Conservation (phyloP, 2,329 filamentous ascomycete genomes). For the Paracorniculantispora psalliotae region DNA sequence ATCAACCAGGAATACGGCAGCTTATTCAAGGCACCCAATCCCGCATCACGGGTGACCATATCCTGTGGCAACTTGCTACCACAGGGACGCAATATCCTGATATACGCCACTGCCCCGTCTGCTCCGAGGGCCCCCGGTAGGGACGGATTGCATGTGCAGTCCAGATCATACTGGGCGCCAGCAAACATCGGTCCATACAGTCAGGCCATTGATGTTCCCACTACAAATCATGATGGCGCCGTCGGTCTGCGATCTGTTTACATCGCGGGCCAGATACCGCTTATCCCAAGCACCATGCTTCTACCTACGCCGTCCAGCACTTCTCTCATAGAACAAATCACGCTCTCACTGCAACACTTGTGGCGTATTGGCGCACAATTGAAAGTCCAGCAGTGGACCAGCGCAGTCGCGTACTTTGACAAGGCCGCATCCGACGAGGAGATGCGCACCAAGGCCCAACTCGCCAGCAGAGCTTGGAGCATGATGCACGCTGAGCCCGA, state of each 20-base stretch:
- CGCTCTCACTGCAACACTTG: constrained; percentile 80
- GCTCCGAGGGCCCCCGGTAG: constrained; percentile 31
- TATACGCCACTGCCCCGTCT: constrained; percentile 45
- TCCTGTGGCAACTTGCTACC: constrained; percentile 68
- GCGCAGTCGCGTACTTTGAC: constrained; percentile 70
- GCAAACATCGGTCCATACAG: constrained; percentile 98
- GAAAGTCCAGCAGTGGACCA: constrained; percentile 69
- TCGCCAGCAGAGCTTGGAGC: constrained; percentile 46
- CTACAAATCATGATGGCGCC: constrained; percentile 18
- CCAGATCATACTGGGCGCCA: constrained; percentile 92
- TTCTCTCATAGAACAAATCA: constrained; percentile 53
- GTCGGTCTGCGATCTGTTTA: constrained; percentile 43
- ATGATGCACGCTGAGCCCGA: constrained; percentile 37
- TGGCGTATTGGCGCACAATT: constrained; percentile 74
- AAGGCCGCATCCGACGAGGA: constrained; percentile 23
- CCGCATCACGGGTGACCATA: constrained; percentile 79
- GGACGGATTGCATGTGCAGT: constrained; percentile 80
- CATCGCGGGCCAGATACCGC: constrained; percentile 86
- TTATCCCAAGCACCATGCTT: constrained; percentile 75
- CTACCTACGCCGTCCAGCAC: constrained; percentile 38
- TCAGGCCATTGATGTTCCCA: constrained; percentile 64
- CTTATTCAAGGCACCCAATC: constrained; percentile 73
- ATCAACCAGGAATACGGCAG: constrained; percentile 73
- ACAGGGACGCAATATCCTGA: constrained; percentile 50
- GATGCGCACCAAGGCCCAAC: constrained; percentile 31